These are phyloP conservation scores for Cladophialophora yegresii DNA, from an alignment of 2,329 filamentous ascomycete genomes.

Conservation along the genomic window DNA sequence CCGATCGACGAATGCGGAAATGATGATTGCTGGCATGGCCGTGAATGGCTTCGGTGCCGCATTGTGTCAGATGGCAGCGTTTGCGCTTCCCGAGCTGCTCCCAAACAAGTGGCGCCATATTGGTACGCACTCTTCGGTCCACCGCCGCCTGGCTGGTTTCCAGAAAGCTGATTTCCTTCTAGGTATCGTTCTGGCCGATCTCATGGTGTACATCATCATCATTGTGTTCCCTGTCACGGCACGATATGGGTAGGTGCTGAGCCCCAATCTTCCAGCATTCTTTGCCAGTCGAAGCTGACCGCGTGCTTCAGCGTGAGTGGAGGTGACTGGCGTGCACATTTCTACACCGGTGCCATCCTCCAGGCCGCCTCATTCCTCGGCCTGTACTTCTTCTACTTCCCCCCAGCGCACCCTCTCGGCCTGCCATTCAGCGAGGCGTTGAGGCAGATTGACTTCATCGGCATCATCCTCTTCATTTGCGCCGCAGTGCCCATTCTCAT, in stretches of 20 bases:
- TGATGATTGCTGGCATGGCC: slow-evolving; percentile 11
- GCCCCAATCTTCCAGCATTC: slow-evolving; percentile 39
- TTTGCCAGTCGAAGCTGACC: slow-evolving; percentile 22
- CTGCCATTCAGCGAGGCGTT: slow-evolving; percentile 43
- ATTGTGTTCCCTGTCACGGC: slow-evolving; percentile 50
- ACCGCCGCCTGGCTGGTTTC: neutral
- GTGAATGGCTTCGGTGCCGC: slow-evolving; percentile 9
- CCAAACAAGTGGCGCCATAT: slow-evolving; percentile 54
- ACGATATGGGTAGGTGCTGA: neutral
- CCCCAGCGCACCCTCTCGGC: slow-evolving; percentile 46
- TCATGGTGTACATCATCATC: slow-evolving; percentile 49
- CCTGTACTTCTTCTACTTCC: slow-evolving; percentile 43
- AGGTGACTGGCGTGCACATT: slow-evolving; percentile 44
- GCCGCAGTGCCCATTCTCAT: slow-evolving; percentile 44
- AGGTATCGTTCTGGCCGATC: slow-evolving; percentile 47
- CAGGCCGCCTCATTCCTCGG: slow-evolving; percentile 12
- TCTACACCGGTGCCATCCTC: slow-evolving; percentile 48
- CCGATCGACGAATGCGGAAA: neutral
- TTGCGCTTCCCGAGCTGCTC: slow-evolving; percentile 44
- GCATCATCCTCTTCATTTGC: slow-evolving; percentile 43
- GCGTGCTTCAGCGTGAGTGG: slow-evolving; percentile 40
- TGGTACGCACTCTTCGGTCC: slow-evolving; percentile 27
- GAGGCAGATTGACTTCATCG: slow-evolving; percentile 45
- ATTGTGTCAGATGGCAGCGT: slow-evolving; percentile 48
- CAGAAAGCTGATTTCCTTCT: neutral